Base-by-base conservation (phyloP, 352 stramenopile genomes). In the Thalassiosira livingstoniorum region DNA sequence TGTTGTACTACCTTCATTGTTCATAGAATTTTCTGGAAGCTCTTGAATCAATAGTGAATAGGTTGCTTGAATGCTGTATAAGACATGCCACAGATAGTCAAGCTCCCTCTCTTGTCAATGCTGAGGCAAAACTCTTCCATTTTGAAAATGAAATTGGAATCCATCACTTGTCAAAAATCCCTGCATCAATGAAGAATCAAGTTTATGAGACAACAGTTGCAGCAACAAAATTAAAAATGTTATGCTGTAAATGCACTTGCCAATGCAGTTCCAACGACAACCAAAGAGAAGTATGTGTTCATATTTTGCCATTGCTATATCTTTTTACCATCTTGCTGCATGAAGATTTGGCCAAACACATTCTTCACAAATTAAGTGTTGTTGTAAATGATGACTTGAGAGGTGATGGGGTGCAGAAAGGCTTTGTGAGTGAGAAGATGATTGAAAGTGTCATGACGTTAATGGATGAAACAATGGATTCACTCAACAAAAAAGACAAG, bases 161-260 rank as follows among this genome's bases (percentile, higher is more conserved):
- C 13, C 21, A 57, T 11, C 18, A 78, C 2, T 2, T 0, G 18
- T 57, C 25, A 35, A 23, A 66, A 11, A 43, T 83, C 2, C 75
- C 65, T 58, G 75, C 75, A 4, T 83, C 65, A 57, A 78, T 83
- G 65, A 77, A 53, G 23, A 62, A 77, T 0, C 32, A 53, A 27
- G 39, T 42, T 15, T 83, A 78, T 27, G 18, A 62, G 23, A 69
- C 67, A 29, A 23, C 23, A 42, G 34, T 73, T 39, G 66, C 32
- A 27, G 3, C 18, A 27, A 83, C 67, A 10, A 0, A 27, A 35
- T 39, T 23, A 15, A 25, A 73, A 2, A 21, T 73, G 1, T 27
- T 78, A 1, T 57, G 32, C 18, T 42, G 25, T 39, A 55, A 73
- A 37, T 83, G 66, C 54, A 62, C 18, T 32, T 78, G 64, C 42